Percentiles rank a stretch among this genome's conserved stretches.
phyloP scores from a whole-genome alignment of 495 filamentous ascomycete genomes.

The Aspergillus kassunensis region DNA sequence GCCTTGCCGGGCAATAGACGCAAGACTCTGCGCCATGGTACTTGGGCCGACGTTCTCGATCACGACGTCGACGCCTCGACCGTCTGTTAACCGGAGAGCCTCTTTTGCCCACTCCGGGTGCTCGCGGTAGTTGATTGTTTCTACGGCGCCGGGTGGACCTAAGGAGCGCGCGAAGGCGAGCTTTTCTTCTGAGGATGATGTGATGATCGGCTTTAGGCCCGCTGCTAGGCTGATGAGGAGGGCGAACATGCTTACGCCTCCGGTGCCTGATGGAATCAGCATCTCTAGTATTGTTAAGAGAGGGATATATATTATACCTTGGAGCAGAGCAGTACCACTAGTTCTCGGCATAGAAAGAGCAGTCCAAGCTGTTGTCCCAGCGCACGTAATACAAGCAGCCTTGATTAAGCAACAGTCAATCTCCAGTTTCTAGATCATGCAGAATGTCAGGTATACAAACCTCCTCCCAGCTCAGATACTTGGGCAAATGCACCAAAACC shows the following conservation, averaged over 20 bases:
- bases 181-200: slow-evolving; percentile 13
- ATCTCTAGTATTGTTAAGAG: background rate
- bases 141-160: background rate
- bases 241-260: background rate
- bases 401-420: background rate
- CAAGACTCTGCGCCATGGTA: background rate
- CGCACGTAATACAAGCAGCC: background rate
- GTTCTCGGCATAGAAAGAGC: background rate
- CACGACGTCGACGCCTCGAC: slow-evolving; percentile 10
- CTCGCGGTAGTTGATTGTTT: slow-evolving; percentile 11
- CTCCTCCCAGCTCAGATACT: background rate
- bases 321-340: background rate
- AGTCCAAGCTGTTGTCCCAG: background rate
- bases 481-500: background rate
- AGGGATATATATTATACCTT: background rate
- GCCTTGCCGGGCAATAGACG: background rate
- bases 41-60: slow-evolving; percentile 1
- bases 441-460: background rate
- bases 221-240: background rate
- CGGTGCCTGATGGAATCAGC: background rate
- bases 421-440: background rate
- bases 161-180: background rate
- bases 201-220: background rate
- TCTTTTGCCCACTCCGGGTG: slow-evolving; percentile 8
- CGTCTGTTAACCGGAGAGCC: slow-evolving; percentile 2